Conservation (phyloP, 2,329 filamentous ascomycete genomes). For the Colletotrichum higginsianum region DNA sequence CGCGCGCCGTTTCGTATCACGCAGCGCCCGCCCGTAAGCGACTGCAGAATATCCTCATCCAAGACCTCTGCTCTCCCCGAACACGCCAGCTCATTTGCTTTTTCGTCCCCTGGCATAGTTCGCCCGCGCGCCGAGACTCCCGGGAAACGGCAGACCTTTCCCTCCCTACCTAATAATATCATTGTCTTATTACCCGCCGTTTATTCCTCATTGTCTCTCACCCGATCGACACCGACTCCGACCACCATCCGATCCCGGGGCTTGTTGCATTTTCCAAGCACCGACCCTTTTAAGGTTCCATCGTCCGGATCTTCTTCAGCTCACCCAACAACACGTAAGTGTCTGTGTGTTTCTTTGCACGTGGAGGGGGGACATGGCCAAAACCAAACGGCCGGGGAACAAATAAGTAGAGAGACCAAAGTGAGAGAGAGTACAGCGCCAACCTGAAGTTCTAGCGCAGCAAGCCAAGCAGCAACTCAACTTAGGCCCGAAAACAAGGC, state of each 20-base stretch:
- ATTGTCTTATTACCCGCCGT: conserved; percentile 40
- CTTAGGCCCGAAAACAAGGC: conserved; percentile 9
- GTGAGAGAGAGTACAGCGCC: conserved; percentile 10
- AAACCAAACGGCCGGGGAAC: background rate
- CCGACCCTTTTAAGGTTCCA: conserved; percentile 11
- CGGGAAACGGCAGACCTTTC: conserved; percentile 39
- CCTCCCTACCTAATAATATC: conserved; percentile 33
- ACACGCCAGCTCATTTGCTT: conserved; percentile 42
- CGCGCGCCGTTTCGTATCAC: conserved; percentile 12
- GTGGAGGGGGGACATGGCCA: background rate
- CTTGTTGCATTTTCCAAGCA: background rate
- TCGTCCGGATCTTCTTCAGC: conserved; percentile 19
- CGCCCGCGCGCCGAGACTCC: conserved; percentile 30
- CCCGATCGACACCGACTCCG: background rate
- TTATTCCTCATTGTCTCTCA: conserved; percentile 27
- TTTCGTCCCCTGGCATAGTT: conserved; percentile 38
- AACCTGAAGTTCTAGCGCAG: conserved; percentile 21
- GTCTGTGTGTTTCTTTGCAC: background rate
- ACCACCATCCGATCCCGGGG: conserved; percentile 3
- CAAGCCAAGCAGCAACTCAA: conserved; percentile 5
- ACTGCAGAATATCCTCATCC: conserved; percentile 13
- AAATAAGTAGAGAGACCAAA: background rate
- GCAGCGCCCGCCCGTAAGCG: conserved; percentile 9
- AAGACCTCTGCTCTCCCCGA: conserved; percentile 33
- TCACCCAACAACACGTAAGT: conserved; percentile 16